A percentile compares a stretch with the other conserved stretches of the same genome.
These are phyloP conservation scores for Trametes versicolor DNA, from an alignment of 1,284 basidiomycete species.

Conservation along the genomic window DNA sequence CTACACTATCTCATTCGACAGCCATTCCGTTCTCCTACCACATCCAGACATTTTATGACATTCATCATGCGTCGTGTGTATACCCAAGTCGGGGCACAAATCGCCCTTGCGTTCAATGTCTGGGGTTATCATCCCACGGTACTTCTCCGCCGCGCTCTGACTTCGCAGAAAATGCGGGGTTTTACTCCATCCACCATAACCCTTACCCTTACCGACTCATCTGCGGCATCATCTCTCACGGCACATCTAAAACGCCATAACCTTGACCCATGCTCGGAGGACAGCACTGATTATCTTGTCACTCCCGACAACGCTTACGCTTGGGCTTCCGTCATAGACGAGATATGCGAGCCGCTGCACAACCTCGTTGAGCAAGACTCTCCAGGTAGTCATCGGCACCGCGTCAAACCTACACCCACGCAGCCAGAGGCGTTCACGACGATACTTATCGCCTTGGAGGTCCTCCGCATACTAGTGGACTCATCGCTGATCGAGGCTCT, in stretches of 20 bases:
- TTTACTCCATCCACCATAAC: neutral
- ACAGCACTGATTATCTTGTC: neutral
- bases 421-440: neutral
- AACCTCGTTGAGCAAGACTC: neutral
- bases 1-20: neutral
- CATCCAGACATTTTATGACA: neutral
- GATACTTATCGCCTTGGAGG: neutral
- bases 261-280: neutral
- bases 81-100: neutral
- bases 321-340: neutral
- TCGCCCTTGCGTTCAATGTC: neutral
- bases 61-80: neutral
- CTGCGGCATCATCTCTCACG: neutral
- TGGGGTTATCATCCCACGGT: neutral
- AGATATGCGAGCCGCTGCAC: neutral
- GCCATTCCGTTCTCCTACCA: neutral
- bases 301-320: neutral
- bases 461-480: neutral
- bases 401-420: neutral
- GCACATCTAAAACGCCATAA: neutral
- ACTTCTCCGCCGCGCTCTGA: neutral
- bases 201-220: neutral
- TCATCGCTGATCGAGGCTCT: slow-evolving; percentile 1
- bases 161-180: neutral
- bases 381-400: neutral